Evolutionary conservation across 768 basidiomycete species (phyloP).

Genomic region (Kwoniella sp.): DNA sequence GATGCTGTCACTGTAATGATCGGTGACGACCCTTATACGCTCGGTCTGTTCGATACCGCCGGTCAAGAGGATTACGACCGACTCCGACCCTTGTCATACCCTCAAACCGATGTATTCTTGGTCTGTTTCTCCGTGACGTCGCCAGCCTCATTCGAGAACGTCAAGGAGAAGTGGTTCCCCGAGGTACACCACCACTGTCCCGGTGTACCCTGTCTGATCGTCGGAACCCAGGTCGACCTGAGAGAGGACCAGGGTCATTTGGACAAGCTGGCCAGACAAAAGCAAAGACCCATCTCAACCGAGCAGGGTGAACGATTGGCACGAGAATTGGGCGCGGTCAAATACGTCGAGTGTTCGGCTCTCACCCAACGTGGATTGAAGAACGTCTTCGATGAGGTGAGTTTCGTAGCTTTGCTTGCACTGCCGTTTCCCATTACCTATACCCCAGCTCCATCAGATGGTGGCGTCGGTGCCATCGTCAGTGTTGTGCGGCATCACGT

Average conservation of each 20-base stretch:
- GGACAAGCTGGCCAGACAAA: conserved; percentile 94
- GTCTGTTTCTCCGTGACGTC: conserved; percentile 99
- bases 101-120: conserved; percentile 98
- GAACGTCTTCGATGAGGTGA: conserved; percentile 99
- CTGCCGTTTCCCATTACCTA: too few relatives aligned
- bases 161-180: conserved; percentile 99
- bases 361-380: conserved; percentile 99
- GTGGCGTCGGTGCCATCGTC: neutral
- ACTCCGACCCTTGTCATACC: conserved; percentile 97
- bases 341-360: conserved; percentile 98
- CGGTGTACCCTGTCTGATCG: conserved; percentile 97
- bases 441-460: neutral
- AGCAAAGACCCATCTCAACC: conserved; percentile 84
- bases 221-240: conserved; percentile 97
- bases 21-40: conserved; percentile 97
- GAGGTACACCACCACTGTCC: conserved; percentile 99
- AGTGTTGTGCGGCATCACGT: too few relatives aligned
- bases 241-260: conserved; percentile 88
- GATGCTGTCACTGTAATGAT: conserved; percentile 99
- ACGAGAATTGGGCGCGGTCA: conserved; percentile 96
- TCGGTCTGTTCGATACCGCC: conserved; percentile 98
- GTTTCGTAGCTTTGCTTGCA: conserved; percentile 47
- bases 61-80: conserved; percentile 99
- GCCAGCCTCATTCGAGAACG: conserved; percentile 98
- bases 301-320: conserved; percentile 94